Percentiles rank a stretch among this genome's conserved stretches.
These are phyloP conservation scores for Climacium dendroides DNA, from an alignment of 225 moss, liverwort and hornwort species.

Conservation along the genomic window DNA sequence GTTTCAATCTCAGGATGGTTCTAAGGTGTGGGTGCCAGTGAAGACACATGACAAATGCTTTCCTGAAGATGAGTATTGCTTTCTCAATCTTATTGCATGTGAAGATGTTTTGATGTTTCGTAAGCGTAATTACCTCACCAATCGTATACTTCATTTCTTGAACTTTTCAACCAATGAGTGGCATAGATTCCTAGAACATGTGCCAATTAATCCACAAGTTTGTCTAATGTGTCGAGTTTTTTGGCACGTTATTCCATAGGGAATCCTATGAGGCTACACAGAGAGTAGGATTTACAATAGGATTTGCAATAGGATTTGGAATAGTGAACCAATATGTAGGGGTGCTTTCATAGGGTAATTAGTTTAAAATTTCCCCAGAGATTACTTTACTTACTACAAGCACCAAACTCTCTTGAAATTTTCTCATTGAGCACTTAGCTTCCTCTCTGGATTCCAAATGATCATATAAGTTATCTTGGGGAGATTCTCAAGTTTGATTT, in stretches of 20 bases:
- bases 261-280: background rate
- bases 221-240: background rate
- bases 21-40: background rate
- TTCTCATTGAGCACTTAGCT: too few species aligned
- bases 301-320: too few species aligned
- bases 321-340: background rate
- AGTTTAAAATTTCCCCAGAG: background rate
- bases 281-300: too few species aligned
- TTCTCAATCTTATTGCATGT: background rate
- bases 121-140: too few species aligned
- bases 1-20: background rate
- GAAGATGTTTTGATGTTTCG: background rate
- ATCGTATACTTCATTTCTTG: background rate
- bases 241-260: background rate
- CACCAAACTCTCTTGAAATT: background rate
- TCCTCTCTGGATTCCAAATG: too few species aligned
- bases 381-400: background rate
- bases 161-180: background rate
- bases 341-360: background rate
- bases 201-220: fast-evolving
- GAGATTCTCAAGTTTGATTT: too few species aligned
- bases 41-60: background rate
- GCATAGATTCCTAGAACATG: background rate
- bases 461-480: too few species aligned
- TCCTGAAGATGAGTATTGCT: fast-evolving